Evolutionary conservation across 2,329 filamentous ascomycete genomes (phyloP), one percentile per base, ranked within the genome.

Genomic region (Paecilomyces formosus): DNA sequence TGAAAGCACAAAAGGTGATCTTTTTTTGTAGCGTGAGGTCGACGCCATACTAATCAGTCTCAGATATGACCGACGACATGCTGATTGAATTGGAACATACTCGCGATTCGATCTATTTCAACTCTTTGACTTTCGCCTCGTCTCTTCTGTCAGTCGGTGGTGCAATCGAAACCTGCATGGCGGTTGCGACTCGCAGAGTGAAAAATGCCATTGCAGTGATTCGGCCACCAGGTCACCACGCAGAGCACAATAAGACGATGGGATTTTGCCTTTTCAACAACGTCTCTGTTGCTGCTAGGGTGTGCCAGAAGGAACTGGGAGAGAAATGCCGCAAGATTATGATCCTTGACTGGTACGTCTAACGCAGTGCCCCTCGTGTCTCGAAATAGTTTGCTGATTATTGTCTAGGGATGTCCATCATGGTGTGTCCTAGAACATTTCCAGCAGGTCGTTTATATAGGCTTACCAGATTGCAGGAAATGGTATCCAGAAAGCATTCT

Each of bases 251-350:
- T 66, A 81, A 86, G 35, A 85, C 93, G 0, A 94, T 96, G 82
- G 94, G 94, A 0, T 99, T 99, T 70, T 99, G 94, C 72, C 84
- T 97, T 60, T 97, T 97, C 78, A 97, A 99, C 77, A 99, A 99
- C 68, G 94, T 97, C 2, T 92, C 90, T 21, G 89, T 99, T 59
- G 93, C 92, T 1, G 88, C 92, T n/a, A 88, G 85, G 60, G 89
- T 92, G 12, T 97, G 92, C 70, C 92, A 96, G 71, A 78, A 82
- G 56, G 86, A 92, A 60, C 94, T 89, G 65, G 89, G 89, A 1
- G 85, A 93, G 3, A 78, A 78, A 8, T 97, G 93, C 69, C 86
- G 91, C 58, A 97, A 96, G 74, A 85, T 99, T 21, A 76, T 99
- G 57, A 94, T 99, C 64, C 79, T 99, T 7, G 94, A 99, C 70